Base-by-base conservation (phyloP, 805 yeast genomes). In the Candida suzukii region DNA sequence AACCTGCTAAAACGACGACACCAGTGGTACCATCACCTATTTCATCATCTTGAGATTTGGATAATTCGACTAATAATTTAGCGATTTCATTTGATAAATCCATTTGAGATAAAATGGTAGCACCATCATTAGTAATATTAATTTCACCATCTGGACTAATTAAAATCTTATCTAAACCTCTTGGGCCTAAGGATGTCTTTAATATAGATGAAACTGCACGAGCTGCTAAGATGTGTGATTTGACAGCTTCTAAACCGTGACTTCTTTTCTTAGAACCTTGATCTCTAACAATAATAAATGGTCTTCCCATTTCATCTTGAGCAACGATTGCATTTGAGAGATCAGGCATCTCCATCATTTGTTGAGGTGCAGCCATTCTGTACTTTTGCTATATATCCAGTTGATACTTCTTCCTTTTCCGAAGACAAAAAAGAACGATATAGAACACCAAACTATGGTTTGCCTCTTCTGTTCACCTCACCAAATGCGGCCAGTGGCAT, bases 11-110 rank as follows among this genome's bases (percentile, higher is more conserved):
- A 2, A 93, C 98, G 41, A 93, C 98, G 24, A 93, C 99, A 58
- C 98, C 98, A 5, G 99, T 93, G 24, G 99, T 93, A 58, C 99
- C 99, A 62, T 91, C 99, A 42, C 99, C 99, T 60, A 91, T 88
- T 67, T 91, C 98, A 61, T 93, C 96, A 63, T 91, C 99, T 70
- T 91, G 99, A 22, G 96, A 86, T 61, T 78, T 85, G 25, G 96
- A 84, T 49, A 93, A 74, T 66, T 95, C 96, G 17, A 93, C 99
- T 57, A 93, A 70, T 46, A 93, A 71, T 65, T 93, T 93, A 50
- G 99, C 99, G 53, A 93, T 88, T 66, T 93, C 95, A 63, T 85
- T 90, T 52, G 88, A 95, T 49, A 93, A 73, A 61, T 93, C 95
- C 96, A 93, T 93, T 60, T 88, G 96, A 9, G 95, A 75, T 52